Percentiles rank a stretch among this genome's conserved stretches.
These are phyloP conservation scores for Cicer arietinum DNA, from an alignment of 306 rosid species.

Conservation along the genomic window DNA sequence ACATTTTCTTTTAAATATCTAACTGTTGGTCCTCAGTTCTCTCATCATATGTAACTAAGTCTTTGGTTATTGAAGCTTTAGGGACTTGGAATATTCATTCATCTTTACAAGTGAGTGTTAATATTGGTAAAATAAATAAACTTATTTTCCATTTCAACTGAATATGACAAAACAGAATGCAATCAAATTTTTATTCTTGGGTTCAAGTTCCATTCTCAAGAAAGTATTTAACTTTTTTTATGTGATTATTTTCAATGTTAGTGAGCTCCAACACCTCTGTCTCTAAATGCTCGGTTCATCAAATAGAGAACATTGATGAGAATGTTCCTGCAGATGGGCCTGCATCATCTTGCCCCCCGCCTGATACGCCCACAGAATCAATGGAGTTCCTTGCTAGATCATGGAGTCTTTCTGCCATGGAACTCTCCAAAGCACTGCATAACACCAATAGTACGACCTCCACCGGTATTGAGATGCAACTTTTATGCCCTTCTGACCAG, in stretches of 20 bases:
- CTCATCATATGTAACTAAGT: slow-evolving; percentile 37
- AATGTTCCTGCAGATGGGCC: slow-evolving; percentile 57
- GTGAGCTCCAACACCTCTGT: slow-evolving; percentile 61
- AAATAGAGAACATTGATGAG: slow-evolving; percentile 83
- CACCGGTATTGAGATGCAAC: slow-evolving; percentile 51
- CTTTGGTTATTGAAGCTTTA: slow-evolving; percentile 39
- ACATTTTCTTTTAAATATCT: slow-evolving; percentile 55
- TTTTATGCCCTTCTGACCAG: slow-evolving; percentile 47
- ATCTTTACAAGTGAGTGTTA: slow-evolving; percentile 50
- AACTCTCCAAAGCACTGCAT: slow-evolving; percentile 84
- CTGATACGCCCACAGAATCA: slow-evolving; percentile 92
- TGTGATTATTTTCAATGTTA: slow-evolving; percentile 45
- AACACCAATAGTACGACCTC: slow-evolving; percentile 49
- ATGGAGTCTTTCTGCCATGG: slow-evolving; percentile 93
- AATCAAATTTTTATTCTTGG: slow-evolving; percentile 8
- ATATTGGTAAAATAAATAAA: not conserved
- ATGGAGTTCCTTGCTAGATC: slow-evolving; percentile 98
- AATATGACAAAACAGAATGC: slow-evolving; percentile 16
- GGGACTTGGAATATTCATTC: not conserved
- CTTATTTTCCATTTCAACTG: slow-evolving; percentile 22
- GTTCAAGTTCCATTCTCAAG: slow-evolving; percentile 33
- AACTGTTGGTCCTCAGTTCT: slow-evolving; percentile 40
- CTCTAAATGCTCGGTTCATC: slow-evolving; percentile 60
- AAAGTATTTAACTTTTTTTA: slow-evolving; percentile 22
- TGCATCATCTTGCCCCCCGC: slow-evolving; percentile 58